Evolutionary conservation across 805 yeast genomes (phyloP), one percentile per base, ranked within the genome.

Genomic region (Yarrowia bubula): DNA sequence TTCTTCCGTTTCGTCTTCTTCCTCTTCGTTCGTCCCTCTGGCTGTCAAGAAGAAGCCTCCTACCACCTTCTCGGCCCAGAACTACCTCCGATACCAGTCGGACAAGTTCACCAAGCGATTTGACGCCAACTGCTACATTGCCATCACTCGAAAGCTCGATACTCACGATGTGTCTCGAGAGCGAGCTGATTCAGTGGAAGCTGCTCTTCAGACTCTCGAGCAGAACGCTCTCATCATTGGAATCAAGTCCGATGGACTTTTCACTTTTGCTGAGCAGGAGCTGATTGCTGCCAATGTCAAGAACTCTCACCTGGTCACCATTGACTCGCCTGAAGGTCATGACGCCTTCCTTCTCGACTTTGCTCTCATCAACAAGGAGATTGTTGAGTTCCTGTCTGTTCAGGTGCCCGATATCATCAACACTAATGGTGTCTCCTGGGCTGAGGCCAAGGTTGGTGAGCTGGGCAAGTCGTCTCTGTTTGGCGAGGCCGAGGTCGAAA

Each of bases 41-140:
- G 64, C 64, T 8, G 51, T 58, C 64, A 58, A 58, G 51, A 66
- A 51, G 73, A 68, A 66, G 13, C 78, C 80, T 5, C 85, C 84
- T 68, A 81, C 84, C 9, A 89, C 84, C 73, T 95, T 95, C 77
- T 89, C 98, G 0, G 99, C 99, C 1, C 99, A 95, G 76, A 89
- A 93, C 66, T 95, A 95, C 75, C 79, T 95, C 69, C 83, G 99
- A 67, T 95, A 95, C 75, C 99, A 95, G 75, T 98, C 97, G 13
- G 85, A 87, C 64, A 95, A 95, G 75, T 95, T 95, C 74, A 86
- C 92, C 53, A 81, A 84, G 47, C 80, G 99, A 71, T 95, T 93
- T 71, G 99, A 95, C 75, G 97, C 99, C 31, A 95, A 95, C 74
- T 95, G 98, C 77, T 95, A 95, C 76, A 92, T 95, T 64, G 85